A percentile compares a stretch with the other conserved stretches of the same genome.
These are phyloP conservation scores for Trypanosoma scelopori DNA, from an alignment of 208 protist species.

Conservation along the genomic window DNA sequence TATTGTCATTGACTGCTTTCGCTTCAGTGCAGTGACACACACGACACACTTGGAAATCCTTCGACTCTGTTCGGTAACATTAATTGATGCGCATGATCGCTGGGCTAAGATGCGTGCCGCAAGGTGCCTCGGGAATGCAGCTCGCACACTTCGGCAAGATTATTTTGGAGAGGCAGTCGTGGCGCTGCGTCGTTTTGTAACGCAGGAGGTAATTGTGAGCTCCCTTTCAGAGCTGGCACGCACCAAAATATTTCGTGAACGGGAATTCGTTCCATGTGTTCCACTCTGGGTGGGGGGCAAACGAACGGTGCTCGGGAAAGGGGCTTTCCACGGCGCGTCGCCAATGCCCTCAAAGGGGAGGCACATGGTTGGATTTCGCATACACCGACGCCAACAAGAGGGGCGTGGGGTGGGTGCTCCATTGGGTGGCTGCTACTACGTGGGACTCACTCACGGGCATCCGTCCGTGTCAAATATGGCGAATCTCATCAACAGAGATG, in stretches of 20 bases:
- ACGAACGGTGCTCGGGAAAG: slow-evolving; percentile 65
- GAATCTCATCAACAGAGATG: slow-evolving; percentile 65
- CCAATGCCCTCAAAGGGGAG: slow-evolving; percentile 68
- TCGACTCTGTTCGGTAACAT: slow-evolving; percentile 65
- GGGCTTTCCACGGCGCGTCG: slow-evolving; percentile 64
- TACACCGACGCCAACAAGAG: slow-evolving; percentile 61
- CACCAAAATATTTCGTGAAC: slow-evolving; percentile 35
- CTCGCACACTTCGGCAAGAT: slow-evolving; percentile 52
- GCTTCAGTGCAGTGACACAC: slow-evolving; percentile 64
- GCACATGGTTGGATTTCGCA: slow-evolving; percentile 82
- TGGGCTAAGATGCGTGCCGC: slow-evolving; percentile 72
- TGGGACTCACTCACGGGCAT: slow-evolving; percentile 77
- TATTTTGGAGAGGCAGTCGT: slow-evolving; percentile 51
- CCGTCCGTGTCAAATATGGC: slow-evolving; percentile 64
- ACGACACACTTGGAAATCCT: slow-evolving; percentile 65
- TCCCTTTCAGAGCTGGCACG: slow-evolving; percentile 65
- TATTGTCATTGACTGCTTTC: slow-evolving; percentile 78
- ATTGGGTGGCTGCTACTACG: slow-evolving; percentile 89
- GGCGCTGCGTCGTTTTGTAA: slow-evolving; percentile 24
- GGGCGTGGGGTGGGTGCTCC: slow-evolving; percentile 62
- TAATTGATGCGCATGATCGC: slow-evolving; percentile 58
- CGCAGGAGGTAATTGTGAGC: slow-evolving; percentile 53
- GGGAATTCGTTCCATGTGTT: slow-evolving; percentile 32
- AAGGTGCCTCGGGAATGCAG: slow-evolving; percentile 53
- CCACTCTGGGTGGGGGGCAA: slow-evolving; percentile 60